Conservation (phyloP, 2,329 filamentous ascomycete genomes). For the Tolypocladium tundrense region DNA sequence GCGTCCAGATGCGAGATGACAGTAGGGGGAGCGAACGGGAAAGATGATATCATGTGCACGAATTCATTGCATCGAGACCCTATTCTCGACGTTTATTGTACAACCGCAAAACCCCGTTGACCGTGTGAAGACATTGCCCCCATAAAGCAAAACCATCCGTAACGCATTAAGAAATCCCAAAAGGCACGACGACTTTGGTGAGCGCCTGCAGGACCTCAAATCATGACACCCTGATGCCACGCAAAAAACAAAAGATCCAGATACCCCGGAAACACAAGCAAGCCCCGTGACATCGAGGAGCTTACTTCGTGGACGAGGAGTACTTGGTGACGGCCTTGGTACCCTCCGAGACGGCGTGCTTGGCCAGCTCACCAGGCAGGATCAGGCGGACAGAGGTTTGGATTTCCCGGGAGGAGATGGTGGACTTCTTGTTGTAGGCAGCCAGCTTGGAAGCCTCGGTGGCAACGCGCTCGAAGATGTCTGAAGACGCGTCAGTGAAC, state of each 20-base stretch:
- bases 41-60: conserved; percentile 40
- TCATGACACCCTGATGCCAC: conserved; percentile 52
- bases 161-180: conserved; percentile 61
- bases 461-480: conserved; percentile 98
- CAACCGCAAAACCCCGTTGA: conserved; percentile 61
- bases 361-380: conserved; percentile 95
- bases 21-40: conserved; percentile 2
- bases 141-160: conserved; percentile 58
- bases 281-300: conserved; percentile 29
- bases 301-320: conserved; percentile 98
- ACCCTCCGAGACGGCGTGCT: conserved; percentile 98
- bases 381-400: conserved; percentile 98
- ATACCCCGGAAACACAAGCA: conserved; percentile 47
- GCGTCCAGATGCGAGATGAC: not conserved
- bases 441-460: conserved; percentile 98
- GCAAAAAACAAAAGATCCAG: conserved; percentile 36
- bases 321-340: conserved; percentile 99
- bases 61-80: conserved; percentile 53
- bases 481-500: conserved; percentile 28
- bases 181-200: conserved; percentile 12
- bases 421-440: conserved; percentile 99
- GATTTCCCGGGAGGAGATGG: conserved; percentile 98
- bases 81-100: conserved; percentile 61
- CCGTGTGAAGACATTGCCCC: conserved; percentile 62
- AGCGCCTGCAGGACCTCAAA: conserved; percentile 34